Evolutionary conservation across 2,329 filamentous ascomycete genomes (phyloP).

Genomic region (Pyricularia sp.): DNA sequence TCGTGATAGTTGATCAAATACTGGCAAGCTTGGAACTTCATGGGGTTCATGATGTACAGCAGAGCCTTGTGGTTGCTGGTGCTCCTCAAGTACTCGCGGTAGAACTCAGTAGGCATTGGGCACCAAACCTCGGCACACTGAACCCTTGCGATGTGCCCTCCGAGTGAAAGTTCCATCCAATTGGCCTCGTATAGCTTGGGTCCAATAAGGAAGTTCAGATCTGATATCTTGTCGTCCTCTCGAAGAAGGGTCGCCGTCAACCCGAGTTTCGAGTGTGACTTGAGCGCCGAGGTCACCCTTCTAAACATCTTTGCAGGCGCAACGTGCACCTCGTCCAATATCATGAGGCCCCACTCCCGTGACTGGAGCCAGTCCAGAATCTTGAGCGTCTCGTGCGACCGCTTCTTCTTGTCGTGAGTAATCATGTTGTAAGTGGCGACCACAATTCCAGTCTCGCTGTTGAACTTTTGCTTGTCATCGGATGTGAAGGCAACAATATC

Average conservation of each 20-base stretch:
- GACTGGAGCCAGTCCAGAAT: constrained; percentile 89
- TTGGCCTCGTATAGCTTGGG: constrained; percentile 93
- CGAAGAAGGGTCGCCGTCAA: constrained; percentile 79
- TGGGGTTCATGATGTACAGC: constrained; percentile 92
- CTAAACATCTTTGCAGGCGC: constrained; percentile 89
- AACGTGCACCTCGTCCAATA: constrained; percentile 89
- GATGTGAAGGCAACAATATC: constrained; percentile 92
- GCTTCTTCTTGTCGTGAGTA: constrained; percentile 58
- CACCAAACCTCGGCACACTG: constrained; percentile 97
- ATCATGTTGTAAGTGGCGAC: constrained; percentile 96
- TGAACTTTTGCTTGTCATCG: constrained; percentile 68
- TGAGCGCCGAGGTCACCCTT: constrained; percentile 79
- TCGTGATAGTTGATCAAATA: constrained; percentile 98
- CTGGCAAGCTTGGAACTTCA: constrained; percentile 91
- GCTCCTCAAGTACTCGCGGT: constrained; percentile 47
- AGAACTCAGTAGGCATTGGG: constrained; percentile 93
- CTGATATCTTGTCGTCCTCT: constrained; percentile 92
- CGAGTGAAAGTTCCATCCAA: constrained; percentile 86
- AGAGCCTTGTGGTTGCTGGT: constrained; percentile 34
- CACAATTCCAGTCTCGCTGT: constrained; percentile 78
- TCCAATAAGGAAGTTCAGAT: constrained; percentile 88
- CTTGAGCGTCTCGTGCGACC: constrained; percentile 80
- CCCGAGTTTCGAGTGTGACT: constrained; percentile 82
- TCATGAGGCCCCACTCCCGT: constrained; percentile 88
- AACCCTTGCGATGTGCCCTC: constrained; percentile 86